Percentiles rank a stretch among this genome's conserved stretches.
These are phyloP conservation scores for Apophysomyces ossiformis DNA, from an alignment of 371 early-diverging fungal species.

Conservation along the genomic window DNA sequence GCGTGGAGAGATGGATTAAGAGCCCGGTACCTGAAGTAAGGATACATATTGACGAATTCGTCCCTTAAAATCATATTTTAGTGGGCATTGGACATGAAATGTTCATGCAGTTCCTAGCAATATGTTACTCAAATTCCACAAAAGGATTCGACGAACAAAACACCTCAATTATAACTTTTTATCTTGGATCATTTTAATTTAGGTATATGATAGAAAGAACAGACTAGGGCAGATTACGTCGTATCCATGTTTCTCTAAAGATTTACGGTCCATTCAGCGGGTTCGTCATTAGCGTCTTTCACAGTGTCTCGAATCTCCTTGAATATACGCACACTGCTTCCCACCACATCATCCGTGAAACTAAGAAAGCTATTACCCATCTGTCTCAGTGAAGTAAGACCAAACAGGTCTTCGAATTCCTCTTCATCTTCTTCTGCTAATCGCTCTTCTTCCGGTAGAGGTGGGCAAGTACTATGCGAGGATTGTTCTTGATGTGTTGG, in stretches of 20 bases:
- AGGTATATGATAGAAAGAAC: no score
- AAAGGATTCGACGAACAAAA: no score
- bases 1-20: conserved; percentile 38
- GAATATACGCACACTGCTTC: conserved; percentile 42
- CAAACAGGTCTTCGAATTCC: conserved; percentile 41
- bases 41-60: conserved; percentile 24
- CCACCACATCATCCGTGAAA: conserved; percentile 41
- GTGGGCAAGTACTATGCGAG: background rate
- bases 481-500: conserved; percentile 1
- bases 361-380: conserved; percentile 42
- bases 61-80: conserved; percentile 23
- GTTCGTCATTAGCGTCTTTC: conserved; percentile 25
- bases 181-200: no score
- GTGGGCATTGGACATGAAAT: conserved; percentile 37
- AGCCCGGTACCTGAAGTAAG: conserved; percentile 41
- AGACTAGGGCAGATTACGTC: conserved; percentile 5
- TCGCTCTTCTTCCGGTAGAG: background rate
- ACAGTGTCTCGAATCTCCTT: conserved; percentile 43
- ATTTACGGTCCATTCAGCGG: conserved; percentile 20
- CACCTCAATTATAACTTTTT: no score
- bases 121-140: background rate
- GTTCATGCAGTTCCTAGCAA: conserved; percentile 40
- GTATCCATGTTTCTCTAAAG: conserved; percentile 9
- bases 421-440: conserved; percentile 22
- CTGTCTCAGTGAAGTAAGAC: conserved; percentile 45